These are phyloP conservation scores for Talaromyces stipitatus DNA, from an alignment of 495 filamentous ascomycete species.

Conservation along the genomic window DNA sequence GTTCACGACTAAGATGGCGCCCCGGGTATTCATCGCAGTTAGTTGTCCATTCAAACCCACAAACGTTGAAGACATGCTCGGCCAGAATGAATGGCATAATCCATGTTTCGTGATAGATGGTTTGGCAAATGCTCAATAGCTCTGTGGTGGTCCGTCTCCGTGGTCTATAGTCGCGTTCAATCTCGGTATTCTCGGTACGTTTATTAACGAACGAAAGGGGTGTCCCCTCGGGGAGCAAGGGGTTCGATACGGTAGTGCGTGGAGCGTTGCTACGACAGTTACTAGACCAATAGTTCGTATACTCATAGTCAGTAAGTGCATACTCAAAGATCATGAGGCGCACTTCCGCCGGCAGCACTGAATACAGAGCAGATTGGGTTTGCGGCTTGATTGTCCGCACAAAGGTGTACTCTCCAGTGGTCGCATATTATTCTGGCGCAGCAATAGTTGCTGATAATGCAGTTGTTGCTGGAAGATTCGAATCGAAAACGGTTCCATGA, in stretches of 20 bases:
- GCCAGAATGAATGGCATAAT: slow-evolving; percentile 17
- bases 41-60: too few relatives aligned
- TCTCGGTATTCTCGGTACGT: not conserved
- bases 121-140: slow-evolving; percentile 15
- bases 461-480: too few relatives aligned
- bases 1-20: too few relatives aligned
- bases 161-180: slow-evolving; percentile 10
- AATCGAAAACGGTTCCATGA: too few relatives aligned
- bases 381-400: not conserved
- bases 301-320: slow-evolving; percentile 13
- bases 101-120: slow-evolving; percentile 18
- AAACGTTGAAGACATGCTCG: slow-evolving; percentile 18
- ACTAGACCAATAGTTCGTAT: slow-evolving; percentile 2
- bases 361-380: not conserved
- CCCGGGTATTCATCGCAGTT: too few relatives aligned
- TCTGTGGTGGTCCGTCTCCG: slow-evolving; percentile 9
- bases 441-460: too few relatives aligned
- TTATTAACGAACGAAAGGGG: too few relatives aligned
- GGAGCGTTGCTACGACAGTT: not conserved
- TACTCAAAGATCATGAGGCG: slow-evolving; percentile 19
- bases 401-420: too few relatives aligned
- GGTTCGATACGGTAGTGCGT: too few relatives aligned
- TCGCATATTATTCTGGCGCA: too few relatives aligned
- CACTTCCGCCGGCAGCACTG: slow-evolving; percentile 16
- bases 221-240: too few relatives aligned